Percentiles rank a stretch among this genome's conserved stretches.
phyloP scores from a whole-genome alignment of 139 green algal genomes.

The Desmodesmus armatus region DNA sequence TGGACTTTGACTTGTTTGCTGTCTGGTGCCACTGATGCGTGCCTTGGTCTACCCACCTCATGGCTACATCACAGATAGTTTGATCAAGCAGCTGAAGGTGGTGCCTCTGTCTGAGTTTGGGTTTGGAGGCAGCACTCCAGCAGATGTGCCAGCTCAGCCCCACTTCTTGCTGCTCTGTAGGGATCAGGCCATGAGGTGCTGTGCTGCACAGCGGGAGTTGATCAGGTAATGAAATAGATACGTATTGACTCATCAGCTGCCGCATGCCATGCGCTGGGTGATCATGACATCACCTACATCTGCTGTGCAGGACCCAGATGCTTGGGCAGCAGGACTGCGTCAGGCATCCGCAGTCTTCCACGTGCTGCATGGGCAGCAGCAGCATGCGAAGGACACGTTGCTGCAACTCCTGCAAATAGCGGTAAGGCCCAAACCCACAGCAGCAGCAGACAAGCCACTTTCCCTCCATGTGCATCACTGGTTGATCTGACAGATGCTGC shows the following conservation, averaged over 20 bases:
- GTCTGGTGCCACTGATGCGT: slow-evolving; percentile 1
- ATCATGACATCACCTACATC: too few species aligned
- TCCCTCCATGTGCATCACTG: too few species aligned
- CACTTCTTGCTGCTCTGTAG: background rate
- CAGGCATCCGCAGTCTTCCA: slow-evolving; percentile 21
- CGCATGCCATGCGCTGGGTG: too few species aligned
- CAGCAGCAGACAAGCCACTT: too few species aligned
- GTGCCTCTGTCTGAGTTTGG: background rate
- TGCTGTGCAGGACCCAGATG: background rate
- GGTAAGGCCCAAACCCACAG: background rate
- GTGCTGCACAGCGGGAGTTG: too few species aligned
- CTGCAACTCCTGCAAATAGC: background rate
- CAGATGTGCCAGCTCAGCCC: background rate
- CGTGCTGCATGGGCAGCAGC: slow-evolving; percentile 33
- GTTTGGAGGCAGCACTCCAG: background rate
- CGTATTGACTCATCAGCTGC: too few species aligned
- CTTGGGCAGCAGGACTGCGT: background rate
- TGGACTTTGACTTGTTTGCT: background rate
- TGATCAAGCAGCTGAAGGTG: background rate
- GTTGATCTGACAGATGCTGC: too few species aligned
- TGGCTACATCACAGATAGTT: background rate
- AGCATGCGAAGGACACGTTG: background rate
- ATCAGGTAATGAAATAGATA: too few species aligned
- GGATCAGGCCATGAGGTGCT: slow-evolving; percentile 22
- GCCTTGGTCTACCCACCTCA: slow-evolving; percentile 4